A percentile compares a stretch with the other conserved stretches of the same genome.
These are phyloP conservation scores for Penicillium olsonii DNA, from an alignment of 2,329 filamentous ascomycete genomes.

Conservation along the genomic window DNA sequence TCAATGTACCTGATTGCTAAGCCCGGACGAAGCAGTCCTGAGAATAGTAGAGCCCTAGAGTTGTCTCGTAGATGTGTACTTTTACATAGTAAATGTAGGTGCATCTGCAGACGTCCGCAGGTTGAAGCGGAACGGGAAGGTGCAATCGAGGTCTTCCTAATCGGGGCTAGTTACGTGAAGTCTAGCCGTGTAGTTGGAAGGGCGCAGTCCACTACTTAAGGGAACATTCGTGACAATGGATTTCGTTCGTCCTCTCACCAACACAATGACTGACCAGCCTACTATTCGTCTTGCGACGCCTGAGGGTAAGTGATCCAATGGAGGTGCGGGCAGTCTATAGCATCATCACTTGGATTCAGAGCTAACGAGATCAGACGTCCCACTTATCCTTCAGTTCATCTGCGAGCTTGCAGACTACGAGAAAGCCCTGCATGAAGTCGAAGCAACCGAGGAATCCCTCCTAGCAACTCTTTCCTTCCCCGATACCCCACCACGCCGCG, in stretches of 20 bases:
- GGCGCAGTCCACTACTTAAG: background rate
- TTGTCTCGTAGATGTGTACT: no score
- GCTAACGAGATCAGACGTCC: slow-evolving; percentile 63
- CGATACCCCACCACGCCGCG: slow-evolving; percentile 47
- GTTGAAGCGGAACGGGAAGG: no score
- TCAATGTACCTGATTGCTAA: no score
- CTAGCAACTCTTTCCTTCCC: slow-evolving; percentile 77
- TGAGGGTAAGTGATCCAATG: slow-evolving; percentile 33
- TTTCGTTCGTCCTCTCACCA: slow-evolving; percentile 8
- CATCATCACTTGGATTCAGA: background rate
- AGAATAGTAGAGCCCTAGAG: no score
- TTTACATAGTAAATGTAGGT: no score
- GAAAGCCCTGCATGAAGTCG: slow-evolving; percentile 70
- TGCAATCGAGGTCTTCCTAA: background rate
- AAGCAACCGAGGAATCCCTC: slow-evolving; percentile 76
- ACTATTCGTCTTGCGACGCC: slow-evolving; percentile 45
- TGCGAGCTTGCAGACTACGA: slow-evolving; percentile 87
- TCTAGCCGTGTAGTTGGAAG: background rate
- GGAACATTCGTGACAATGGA: background rate
- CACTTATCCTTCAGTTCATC: slow-evolving; percentile 78
- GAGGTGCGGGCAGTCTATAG: background rate
- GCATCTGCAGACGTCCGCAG: no score
- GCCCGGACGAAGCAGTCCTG: no score
- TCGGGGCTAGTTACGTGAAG: background rate
- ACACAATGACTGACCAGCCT: slow-evolving; percentile 37